Base-by-base conservation (phyloP, 176 grass and related monocot species). In the Carex cristatella region DNA sequence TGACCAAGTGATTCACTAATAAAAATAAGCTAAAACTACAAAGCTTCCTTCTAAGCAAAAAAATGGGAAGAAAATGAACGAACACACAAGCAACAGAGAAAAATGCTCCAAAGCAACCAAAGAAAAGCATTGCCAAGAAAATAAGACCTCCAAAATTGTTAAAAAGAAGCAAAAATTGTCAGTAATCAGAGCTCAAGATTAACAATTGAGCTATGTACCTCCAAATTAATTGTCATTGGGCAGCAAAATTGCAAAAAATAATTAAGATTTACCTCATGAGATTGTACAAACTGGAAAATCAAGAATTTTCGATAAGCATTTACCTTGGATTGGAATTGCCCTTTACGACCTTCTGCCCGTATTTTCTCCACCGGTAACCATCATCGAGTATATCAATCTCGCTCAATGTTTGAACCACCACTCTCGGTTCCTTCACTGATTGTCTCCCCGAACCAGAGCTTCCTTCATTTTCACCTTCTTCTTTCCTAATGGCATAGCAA, bases 351-450 rank as follows among this genome's bases (percentile, higher is more conserved):
- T 90, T 90, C 84, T 90, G 88, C 7, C 88, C 88, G 37, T 90
- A 90, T 38, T 90, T 90, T 63, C 88, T 86, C 88, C 88, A 90
- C 2, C 88, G 79, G 69, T 84, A 90, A 32, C 88, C 88, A 67
- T 90, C 88, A 19, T 90, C 94, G 2, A 97, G 94, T 60, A 97
- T 87, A 84, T 97, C 94, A 76, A 97, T 90, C 64, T 94, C 94
- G 38, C 94, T 97, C 89, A 88, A 84, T 55, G 94, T 94, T 37
- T 94, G 90, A 65, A 97, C 90, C 9, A 97, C 94, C 1, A 97
- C 87, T 77, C 87, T 86, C 13, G 94, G 89, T 71, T 97, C 92
- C 48, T 91, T 91, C 61, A 94, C 90, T 7, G 92, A 87, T 85
- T 89, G 86, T 71, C 88, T 94, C 10, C 79, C 90, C 6, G 59